Conservation (phyloP, 805 yeast species). For the Sugiyamaella boreocaroliniensis region DNA sequence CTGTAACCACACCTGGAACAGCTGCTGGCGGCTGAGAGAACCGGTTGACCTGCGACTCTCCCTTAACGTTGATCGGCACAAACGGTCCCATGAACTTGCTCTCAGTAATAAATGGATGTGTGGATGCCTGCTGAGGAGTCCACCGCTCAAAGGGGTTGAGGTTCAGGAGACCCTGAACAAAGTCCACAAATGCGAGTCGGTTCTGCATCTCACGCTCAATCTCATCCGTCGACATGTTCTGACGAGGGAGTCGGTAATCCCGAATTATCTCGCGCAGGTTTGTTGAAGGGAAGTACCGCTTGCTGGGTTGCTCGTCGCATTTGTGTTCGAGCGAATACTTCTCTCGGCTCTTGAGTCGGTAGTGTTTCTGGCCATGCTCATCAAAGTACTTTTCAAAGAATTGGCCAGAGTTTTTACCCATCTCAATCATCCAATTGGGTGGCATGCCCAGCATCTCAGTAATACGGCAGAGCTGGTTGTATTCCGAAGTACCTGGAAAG, state of each 20-base stretch:
- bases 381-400: slow-evolving; percentile 49
- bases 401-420: slow-evolving; percentile 75
- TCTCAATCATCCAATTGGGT: slow-evolving; percentile 94
- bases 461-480: slow-evolving; percentile 79
- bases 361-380: slow-evolving; percentile 31
- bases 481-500: slow-evolving; percentile 93
- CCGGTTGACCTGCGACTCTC: background rate
- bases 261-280: slow-evolving; percentile 65
- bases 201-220: slow-evolving; percentile 69
- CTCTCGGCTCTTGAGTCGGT: slow-evolving; percentile 42
- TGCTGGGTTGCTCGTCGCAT: slow-evolving; percentile 66
- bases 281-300: slow-evolving; percentile 67
- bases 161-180: slow-evolving; percentile 68
- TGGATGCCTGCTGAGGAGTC: slow-evolving; percentile 92
- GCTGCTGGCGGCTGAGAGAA: slow-evolving; percentile 4
- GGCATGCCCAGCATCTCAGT: slow-evolving; percentile 77
- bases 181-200: slow-evolving; percentile 66
- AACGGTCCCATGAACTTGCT: slow-evolving; percentile 44
- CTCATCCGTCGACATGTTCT: slow-evolving; percentile 32
- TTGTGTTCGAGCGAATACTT: slow-evolving; percentile 44
- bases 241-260: slow-evolving; percentile 51
- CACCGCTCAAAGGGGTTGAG: slow-evolving; percentile 90
- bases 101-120: slow-evolving; percentile 83
- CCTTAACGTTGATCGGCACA: slow-evolving; percentile 19
- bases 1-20: background rate